Evolutionary conservation across 75 land plant species (phyloP).

Genomic region (Sequoia sempervirens): DNA sequence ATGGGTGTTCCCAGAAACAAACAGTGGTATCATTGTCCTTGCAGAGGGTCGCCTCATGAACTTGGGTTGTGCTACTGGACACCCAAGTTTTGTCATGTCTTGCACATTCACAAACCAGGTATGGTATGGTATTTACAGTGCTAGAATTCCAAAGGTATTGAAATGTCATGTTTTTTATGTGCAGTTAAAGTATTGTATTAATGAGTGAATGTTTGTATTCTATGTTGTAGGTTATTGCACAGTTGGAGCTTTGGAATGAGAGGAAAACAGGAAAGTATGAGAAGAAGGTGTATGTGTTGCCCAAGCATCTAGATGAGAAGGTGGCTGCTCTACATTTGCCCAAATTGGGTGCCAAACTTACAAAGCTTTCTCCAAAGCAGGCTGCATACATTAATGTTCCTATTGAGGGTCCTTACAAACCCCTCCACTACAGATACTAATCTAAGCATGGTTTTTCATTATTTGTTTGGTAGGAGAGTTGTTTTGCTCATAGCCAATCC

Average conservation of each 20-base stretch:
- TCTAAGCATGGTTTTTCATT: no score
- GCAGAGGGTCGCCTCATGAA: slow-evolving; percentile 94
- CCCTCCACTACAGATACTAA: slow-evolving; percentile 54
- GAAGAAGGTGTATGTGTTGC: slow-evolving; percentile 37
- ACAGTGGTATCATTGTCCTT: slow-evolving; percentile 71
- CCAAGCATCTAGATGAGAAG: slow-evolving; percentile 39
- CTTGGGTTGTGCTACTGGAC: slow-evolving; percentile 93
- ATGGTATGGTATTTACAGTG: neutral
- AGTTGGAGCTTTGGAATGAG: slow-evolving; percentile 40
- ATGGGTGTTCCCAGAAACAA: slow-evolving; percentile 92
- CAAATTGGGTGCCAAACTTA: slow-evolving; percentile 58
- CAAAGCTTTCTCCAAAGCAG: slow-evolving; percentile 47
- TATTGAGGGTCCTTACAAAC: slow-evolving; percentile 66
- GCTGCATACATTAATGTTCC: slow-evolving; percentile 55
- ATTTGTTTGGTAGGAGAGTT: no score
- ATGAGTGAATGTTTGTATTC: neutral
- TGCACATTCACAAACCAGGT: slow-evolving; percentile 97
- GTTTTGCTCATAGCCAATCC: no score
- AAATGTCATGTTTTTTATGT: neutral
- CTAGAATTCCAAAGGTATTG: slow-evolving; percentile 26
- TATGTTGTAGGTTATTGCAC: slow-evolving; percentile 28
- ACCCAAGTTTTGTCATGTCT: slow-evolving; percentile 97
- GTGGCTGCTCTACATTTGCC: slow-evolving; percentile 46
- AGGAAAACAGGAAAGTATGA: slow-evolving; percentile 29
- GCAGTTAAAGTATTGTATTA: neutral